Evolutionary conservation across 2,329 filamentous ascomycete genomes (phyloP), one percentile per base, ranked within the genome.

Genomic region (Talaromyces islandicus): DNA sequence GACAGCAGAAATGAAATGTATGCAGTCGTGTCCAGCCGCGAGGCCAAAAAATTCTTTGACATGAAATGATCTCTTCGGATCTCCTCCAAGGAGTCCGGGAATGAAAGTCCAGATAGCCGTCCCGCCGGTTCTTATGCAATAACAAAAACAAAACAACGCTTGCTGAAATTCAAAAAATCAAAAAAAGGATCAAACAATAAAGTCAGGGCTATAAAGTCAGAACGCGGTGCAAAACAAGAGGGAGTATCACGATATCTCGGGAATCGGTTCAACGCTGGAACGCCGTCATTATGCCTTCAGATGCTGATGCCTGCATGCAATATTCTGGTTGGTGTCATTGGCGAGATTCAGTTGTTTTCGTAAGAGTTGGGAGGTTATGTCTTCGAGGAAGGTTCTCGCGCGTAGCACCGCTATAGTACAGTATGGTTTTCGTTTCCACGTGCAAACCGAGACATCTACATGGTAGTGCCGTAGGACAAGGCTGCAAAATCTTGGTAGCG

Each of bases 401-500:
- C 43, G 19, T 19, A 46, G 43, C 48, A 27, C 27, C 48, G 14
- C 27, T 25, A 29, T 52, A 29, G 25, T 52, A 52, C 48, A 52
- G 12, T 4, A 19, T 52, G 12, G 12, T 52, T 21, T 27, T n/a
- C 24, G 21, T 46, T 24, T 4, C 19, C n/a, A 5, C 9, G 41
- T 17, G 25, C 32, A 17, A 7, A 7, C 27, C 41, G 14, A 12
- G 12, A 52, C 85, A 84, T 82, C 90, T 89, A 97, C 81, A 96
- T 96, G 66, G 88, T 92, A 64, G 90, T 88, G 64, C 84, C 84
- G 71, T 85, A 87, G 66, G 83, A 82, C 69, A 84, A 77, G 67
- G 90, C 84, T 29, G 38, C 55, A 74, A 92, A 95, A 75, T 93
- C 90, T 71, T 90, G 89, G 73, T 89, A 91, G 68, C 89, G 83